Percentiles rank a stretch among this genome's conserved stretches.
Conservation (phyloP, 129 eudicot species). For the Mikania micrantha region DNA sequence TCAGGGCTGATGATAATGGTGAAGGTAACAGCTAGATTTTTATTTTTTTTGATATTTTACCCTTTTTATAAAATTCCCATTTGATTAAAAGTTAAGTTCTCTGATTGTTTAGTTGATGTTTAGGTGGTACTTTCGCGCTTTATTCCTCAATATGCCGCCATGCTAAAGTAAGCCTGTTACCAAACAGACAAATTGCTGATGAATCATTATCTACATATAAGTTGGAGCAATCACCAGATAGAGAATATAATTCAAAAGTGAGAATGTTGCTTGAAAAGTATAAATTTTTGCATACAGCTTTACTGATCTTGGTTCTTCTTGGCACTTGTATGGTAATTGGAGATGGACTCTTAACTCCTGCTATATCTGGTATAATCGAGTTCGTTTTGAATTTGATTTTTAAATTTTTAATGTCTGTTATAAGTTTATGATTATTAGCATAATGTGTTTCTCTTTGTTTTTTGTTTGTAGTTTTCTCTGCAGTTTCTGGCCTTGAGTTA, state of each 20-base stretch:
- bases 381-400: neutral
- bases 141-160: constrained; percentile 78
- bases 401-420: neutral
- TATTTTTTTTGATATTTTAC: neutral
- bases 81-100: neutral
- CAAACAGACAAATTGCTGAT: constrained; percentile 72
- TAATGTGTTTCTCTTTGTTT: neutral
- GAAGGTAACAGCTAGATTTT: constrained; percentile 40
- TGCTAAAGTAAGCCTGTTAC: constrained; percentile 81
- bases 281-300: constrained; percentile 66
- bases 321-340: constrained; percentile 93
- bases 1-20: constrained; percentile 80
- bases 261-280: constrained; percentile 65
- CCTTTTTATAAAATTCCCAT: neutral
- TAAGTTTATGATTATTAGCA: neutral
- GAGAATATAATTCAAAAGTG: constrained; percentile 46
- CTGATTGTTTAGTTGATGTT: constrained; percentile 3
- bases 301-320: constrained; percentile 70
- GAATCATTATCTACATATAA: constrained; percentile 68
- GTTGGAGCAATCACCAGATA: constrained; percentile 59
- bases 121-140: constrained; percentile 85
- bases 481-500: constrained; percentile 86
- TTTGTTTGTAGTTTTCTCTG: constrained; percentile 58
- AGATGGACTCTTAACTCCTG: constrained; percentile 81
- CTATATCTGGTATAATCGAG: constrained; percentile 52